phyloP scores from a whole-genome alignment of 257 asterid genomes.

The Ehretia macrophylla region DNA sequence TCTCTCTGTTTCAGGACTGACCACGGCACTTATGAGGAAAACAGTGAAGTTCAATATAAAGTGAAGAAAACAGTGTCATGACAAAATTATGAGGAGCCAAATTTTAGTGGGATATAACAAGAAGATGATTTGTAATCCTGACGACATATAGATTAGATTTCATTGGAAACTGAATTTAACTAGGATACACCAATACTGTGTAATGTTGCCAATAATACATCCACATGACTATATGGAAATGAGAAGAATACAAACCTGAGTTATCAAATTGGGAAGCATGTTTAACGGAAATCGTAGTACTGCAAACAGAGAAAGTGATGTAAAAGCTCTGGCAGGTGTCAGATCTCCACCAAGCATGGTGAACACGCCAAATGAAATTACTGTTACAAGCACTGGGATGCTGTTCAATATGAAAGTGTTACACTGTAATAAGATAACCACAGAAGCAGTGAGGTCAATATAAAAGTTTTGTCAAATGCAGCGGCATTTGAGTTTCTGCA shows the following conservation, averaged over 20 bases:
- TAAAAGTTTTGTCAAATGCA: not conserved
- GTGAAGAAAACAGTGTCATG: too few species aligned
- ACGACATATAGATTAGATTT: too few species aligned
- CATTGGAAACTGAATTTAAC: too few species aligned
- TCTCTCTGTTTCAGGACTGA: too few species aligned
- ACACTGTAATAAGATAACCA: conserved; percentile 47
- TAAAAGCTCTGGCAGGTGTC: conserved; percentile 91
- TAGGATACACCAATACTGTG: too few species aligned
- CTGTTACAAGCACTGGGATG: conserved; percentile 82
- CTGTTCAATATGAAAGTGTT: conserved; percentile 79
- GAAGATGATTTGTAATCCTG: too few species aligned
- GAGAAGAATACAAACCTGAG: conserved; percentile 54
- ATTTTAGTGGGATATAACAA: too few species aligned
- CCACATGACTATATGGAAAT: too few species aligned
- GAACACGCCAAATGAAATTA: conserved; percentile 75
- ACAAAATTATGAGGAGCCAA: too few species aligned
- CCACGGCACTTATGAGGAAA: too few species aligned
- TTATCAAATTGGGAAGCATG: conserved; percentile 86
- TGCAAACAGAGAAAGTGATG: conserved; percentile 77
- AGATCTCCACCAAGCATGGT: conserved; percentile 80
- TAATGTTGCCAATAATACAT: too few species aligned
- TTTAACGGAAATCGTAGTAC: conserved; percentile 68
- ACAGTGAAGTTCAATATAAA: too few species aligned
- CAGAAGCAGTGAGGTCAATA: not conserved
- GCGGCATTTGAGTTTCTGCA: not conserved